Base-by-base conservation (phyloP, 192 early-diverging fungal genomes). In the Mycoemilia scoparia region DNA sequence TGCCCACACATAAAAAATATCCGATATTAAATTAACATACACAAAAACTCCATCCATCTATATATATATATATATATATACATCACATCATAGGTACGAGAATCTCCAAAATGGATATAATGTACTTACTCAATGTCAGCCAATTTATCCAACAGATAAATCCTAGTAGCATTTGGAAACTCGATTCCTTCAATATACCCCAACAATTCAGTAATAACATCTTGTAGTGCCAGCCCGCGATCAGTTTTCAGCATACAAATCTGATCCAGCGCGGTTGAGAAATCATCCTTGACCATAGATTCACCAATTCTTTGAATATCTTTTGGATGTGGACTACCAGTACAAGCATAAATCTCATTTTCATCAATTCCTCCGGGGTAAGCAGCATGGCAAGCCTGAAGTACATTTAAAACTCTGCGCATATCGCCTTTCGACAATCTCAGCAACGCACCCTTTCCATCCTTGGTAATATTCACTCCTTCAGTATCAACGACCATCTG, bases 391-490 rank as follows among this genome's bases (percentile, higher is more conserved):
- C 81, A 85, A 1, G 90, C 69, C 59, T 92, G 95, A 27, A 96
- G 56, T 25, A 99, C 84, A 54, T 99, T 99, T 21, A 99, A 62
- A 5, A 85, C 82, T 13, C 84, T 68, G 43, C 95, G 72, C 95
- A 99, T 99, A 53, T 99, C 95, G n/a, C 95, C 91, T 29, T 73
- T 66, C 0, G 84, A 85, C 0, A 99, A 52, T 34, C 63, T 69
- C 27, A 95, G 50, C 13, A 99, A 57, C 12, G 95, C 88, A 16
- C 74, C 38, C 36, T 68, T 71, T 5, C 85, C 91, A 5, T 82
- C 74, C 12, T 71, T 54, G 2, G 79, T 76, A 11, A 99, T 74
- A 24, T 84, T 70, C 3, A 96, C 71, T 19, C 76, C 40, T 64
- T 95, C 81, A 19, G 45, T 51, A 29, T 82, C 67, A 27, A 76